Base-by-base conservation (phyloP, 106 monocot genomes). In the Dendrobium huoshanense region DNA sequence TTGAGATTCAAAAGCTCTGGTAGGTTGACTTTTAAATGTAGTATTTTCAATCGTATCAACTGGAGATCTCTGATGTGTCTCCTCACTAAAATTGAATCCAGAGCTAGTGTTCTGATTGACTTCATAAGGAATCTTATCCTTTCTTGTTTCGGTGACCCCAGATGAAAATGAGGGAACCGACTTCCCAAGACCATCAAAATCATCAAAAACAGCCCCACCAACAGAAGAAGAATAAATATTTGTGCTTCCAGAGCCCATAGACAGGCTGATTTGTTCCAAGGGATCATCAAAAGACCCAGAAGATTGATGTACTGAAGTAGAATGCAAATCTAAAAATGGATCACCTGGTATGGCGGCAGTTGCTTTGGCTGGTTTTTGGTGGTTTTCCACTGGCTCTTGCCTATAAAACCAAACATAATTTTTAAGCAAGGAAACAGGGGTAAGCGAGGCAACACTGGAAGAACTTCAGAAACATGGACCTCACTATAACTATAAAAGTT, bases 291-390 rank as follows among this genome's bases (percentile, higher is more conserved):
- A 91, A 55, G 84, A 51, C 5, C 84, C 81, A 48, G 88, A 73
- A 2, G 93, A 90, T 77, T 90, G 56, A 79, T 87, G 31, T 40
- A 68, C 31, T 47, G 91, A 64, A 33, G 85, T 80, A 74, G 84
- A 72, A 76, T 85, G 89, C 64, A 98, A 81, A 83, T 89, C 88
- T 79, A 79, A 85, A 86, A 98, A 95, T 29, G 98, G 95, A 79
- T 98, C 92, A 44, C 84, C 83, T 56, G 75, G 22, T 64, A 77
- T 74, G 31, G 67, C 78, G 20, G 61, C 41, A 33, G 82, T 42
- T 54, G 92, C 44, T 75, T 85, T 88, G 79, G 72, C 78, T 65
- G 90, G 56, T 31, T 77, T 80, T 67, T 88, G 82, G 76, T 87
- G 81, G 49, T 85, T 89, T 24, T 81, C 56, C 45, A 83, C 88